phyloP scores from a whole-genome alignment of 306 rosid genomes.

The Betula pendula region DNA sequence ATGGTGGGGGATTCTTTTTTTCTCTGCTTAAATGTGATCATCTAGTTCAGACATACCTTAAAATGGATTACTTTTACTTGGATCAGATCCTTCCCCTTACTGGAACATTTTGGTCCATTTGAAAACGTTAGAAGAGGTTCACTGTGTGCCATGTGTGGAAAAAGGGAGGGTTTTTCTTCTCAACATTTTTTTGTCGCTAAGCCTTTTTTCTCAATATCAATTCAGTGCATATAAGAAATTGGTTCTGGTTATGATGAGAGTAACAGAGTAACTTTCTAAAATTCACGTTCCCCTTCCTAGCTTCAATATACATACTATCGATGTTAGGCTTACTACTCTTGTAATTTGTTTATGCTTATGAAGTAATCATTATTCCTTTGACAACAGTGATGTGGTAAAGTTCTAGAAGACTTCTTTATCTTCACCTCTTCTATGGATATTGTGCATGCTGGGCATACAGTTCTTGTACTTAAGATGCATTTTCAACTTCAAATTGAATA shows the following conservation, averaged over 20 bases:
- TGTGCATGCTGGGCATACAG: not conserved
- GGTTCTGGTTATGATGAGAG: not conserved
- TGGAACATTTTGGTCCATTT: not conserved
- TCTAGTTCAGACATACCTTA: not conserved
- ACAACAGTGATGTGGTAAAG: not conserved
- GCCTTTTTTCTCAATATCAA: not conserved
- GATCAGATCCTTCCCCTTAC: not conserved
- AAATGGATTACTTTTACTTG: not conserved
- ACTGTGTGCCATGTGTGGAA: not conserved
- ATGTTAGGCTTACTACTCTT: not conserved
- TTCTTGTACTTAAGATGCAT: constrained; percentile 6
- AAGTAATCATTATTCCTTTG: not conserved
- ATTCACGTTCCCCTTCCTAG: not conserved
- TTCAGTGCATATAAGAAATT: not conserved
- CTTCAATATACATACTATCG: not conserved
- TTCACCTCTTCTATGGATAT: not conserved
- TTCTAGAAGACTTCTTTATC: not conserved
- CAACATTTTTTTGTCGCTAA: not conserved
- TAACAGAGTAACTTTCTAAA: not conserved
- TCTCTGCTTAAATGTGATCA: not conserved
- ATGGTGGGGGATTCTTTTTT: not conserved
- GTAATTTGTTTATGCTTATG: not conserved
- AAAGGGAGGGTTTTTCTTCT: not conserved
- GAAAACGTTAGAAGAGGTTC: not conserved
- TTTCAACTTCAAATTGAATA: not conserved